Evolutionary conservation across 2,329 filamentous ascomycete genomes (phyloP), one percentile per base, ranked within the genome.

Genomic region (Aureobasidium pullulans): DNA sequence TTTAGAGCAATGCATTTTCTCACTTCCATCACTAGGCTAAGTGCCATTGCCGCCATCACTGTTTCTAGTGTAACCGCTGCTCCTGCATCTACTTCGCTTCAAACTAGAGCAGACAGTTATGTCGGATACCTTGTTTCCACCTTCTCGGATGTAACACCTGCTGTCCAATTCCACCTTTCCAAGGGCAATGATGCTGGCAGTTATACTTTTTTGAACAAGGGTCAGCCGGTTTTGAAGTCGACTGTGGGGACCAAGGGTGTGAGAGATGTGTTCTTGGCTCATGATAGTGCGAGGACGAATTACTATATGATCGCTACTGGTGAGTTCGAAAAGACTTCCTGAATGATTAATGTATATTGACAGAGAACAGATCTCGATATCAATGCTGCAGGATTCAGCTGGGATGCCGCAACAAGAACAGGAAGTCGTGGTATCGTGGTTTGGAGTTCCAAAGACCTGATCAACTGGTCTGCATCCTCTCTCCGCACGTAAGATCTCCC

Each of bases 281-380:
- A 16, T 65, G 72, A 8, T 77, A 77, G 1, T 77, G 75, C 2
- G 78, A 79, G 2, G 62, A 60, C 2, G 77, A 81, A 34, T 75
- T 73, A 0, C 77, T 76, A 0, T 73, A 72, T 64, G 82, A 81
- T 68, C 82, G 79, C 78, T 82, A 80, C 62, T 34, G 46, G 46
- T 49, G 11, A 49, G 31, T 36, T n/a, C 2, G 29, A 4, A 19
- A 7, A 6, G 31, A 13, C n/a, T 7, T 49, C 7, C 7, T 11
- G 19, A 3, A 8, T 19, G 31, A 23, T 23, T 23, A 6, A 6
- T 49, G 10, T 13, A 15, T 23, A 28, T 16, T 49, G 31, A 80
- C 49, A 73, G 82, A 49, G 79, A 1, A 82, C 79, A 0, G 80
- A 83, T 64, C 67, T 83, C 10, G 68, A 83, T 59, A 82, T 82